Base-by-base conservation (phyloP, 148 eudicot species). In the Talinum fruticosum region DNA sequence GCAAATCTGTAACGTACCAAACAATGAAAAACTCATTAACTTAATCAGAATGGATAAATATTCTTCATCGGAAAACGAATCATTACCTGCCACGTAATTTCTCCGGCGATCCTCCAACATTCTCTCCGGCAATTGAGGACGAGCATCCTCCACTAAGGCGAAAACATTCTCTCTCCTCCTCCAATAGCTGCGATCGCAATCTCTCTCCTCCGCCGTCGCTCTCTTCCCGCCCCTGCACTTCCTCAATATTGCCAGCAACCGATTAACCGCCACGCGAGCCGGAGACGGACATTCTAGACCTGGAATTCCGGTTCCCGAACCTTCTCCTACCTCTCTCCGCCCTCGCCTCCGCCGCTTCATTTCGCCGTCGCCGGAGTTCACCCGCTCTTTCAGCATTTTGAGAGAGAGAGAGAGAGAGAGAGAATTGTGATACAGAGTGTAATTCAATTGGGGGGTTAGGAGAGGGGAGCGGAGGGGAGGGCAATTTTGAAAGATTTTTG, bases 201-300 rank as follows among this genome's bases (percentile, higher is more conserved):
- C 76, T 64, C 76, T 23, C 62, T 71, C 66, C 34, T 36, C 66
- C 3, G 12, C 5, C 67, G 47, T 1, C 47, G 12, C 8, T 21
- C 54, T 61, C 21, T 32, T 65, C 19, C 23, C 33, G 6, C 75
- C 51, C 66, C 75, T 75, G 28, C 81, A 78, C 57, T 74, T 74
- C 53, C 33, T 74, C 34, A 61, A 74, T 28, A 75, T 72, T 1
- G 84, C 64, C 6, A 79, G 71, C 68, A 85, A 65, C 1, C 87
- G 79, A 14, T 66, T 75, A 23, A 87, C 72, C 23, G 80, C 76
- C 51, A 71, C 69, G 23, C 83, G 76, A 29, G 84, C 85, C 0
- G 89, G 89, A 38, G 87, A 80, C n/a, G 81, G 76, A 57, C 87
- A 84, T 41, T 72, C 75, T 16, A 54, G 68, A 14, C 66, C 72